These are phyloP conservation scores for Sporothrix brunneoviolacea DNA, from an alignment of 2,329 filamentous ascomycete genomes.

Conservation along the genomic window DNA sequence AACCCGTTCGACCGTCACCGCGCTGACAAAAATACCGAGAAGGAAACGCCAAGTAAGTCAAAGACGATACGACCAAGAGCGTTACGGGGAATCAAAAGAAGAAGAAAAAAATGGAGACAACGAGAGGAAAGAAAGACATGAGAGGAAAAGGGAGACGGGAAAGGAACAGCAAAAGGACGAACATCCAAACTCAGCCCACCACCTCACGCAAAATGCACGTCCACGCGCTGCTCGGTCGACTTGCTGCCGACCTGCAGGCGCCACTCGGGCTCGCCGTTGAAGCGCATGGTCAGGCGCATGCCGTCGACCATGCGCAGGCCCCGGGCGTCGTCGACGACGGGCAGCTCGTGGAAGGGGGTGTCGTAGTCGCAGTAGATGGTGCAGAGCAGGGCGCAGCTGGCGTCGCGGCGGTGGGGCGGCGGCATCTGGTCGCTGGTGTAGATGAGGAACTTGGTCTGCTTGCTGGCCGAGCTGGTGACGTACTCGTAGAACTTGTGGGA, in stretches of 20 bases:
- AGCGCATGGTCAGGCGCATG: constrained; percentile 15
- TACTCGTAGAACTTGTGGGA: constrained; percentile 14
- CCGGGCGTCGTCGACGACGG: not conserved
- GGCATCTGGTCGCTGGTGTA: constrained; percentile 6
- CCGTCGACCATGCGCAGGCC: constrained; percentile 10
- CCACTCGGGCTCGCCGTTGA: constrained; percentile 14
- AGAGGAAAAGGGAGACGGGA: not conserved
- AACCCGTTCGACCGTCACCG: too few relatives aligned
- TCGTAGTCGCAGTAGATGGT: constrained; percentile 14
- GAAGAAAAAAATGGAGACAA: not conserved
- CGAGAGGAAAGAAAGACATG: too few relatives aligned
- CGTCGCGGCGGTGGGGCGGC: constrained; percentile 7
- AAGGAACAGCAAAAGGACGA: not conserved
- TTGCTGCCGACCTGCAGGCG: constrained; percentile 10
- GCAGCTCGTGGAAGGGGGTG: constrained; percentile 11
- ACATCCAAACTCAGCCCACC: not conserved
- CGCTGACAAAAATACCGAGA: not conserved
- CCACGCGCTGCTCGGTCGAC: constrained; percentile 1
- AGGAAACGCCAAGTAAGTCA: not conserved
- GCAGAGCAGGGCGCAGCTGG: constrained; percentile 8
- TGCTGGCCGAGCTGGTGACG: not conserved
- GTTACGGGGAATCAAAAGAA: not conserved
- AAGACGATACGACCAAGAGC: too few relatives aligned
- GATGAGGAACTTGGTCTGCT: constrained; percentile 6
- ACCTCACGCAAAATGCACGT: constrained; percentile 8